Conservation (phyloP, 257 asterid species). For the Oldenlandia corymbosa region DNA sequence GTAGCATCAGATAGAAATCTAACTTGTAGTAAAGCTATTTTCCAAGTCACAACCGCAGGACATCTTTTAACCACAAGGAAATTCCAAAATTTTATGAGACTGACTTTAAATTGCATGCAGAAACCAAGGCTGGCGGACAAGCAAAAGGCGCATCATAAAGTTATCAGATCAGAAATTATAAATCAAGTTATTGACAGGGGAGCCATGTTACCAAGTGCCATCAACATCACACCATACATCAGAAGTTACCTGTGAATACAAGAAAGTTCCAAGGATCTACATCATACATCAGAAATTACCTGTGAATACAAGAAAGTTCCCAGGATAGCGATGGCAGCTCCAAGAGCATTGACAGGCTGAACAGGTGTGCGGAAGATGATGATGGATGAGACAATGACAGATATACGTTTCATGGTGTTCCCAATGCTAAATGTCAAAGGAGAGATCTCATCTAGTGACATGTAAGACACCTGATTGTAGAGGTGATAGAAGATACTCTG, state of each 20-base stretch:
- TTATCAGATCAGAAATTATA: too few species aligned
- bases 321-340: slow-evolving; percentile 86
- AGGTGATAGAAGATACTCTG: slow-evolving; percentile 93
- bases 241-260: slow-evolving; percentile 83
- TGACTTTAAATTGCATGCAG: neutral
- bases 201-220: slow-evolving; percentile 1
- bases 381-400: slow-evolving; percentile 90
- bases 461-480: slow-evolving; percentile 94
- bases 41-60: neutral
- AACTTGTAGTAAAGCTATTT: too few species aligned
- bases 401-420: slow-evolving; percentile 92
- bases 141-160: neutral
- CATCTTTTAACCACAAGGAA: neutral
- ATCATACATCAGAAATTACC: slow-evolving; percentile 37
- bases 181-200: neutral
- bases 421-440: slow-evolving; percentile 94
- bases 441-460: slow-evolving; percentile 95
- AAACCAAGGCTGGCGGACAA: neutral
- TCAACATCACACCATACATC: slow-evolving; percentile 2
- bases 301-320: slow-evolving; percentile 98
- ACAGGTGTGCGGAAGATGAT: slow-evolving; percentile 90
- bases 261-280: slow-evolving; percentile 86
- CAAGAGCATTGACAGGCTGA: slow-evolving; percentile 91
- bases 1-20: neutral
- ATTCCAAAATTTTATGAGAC: neutral